Percentiles rank a stretch among this genome's conserved stretches.
Evolutionary conservation across 768 basidiomycete species (phyloP).

Genomic region (Terana coerulea): DNA sequence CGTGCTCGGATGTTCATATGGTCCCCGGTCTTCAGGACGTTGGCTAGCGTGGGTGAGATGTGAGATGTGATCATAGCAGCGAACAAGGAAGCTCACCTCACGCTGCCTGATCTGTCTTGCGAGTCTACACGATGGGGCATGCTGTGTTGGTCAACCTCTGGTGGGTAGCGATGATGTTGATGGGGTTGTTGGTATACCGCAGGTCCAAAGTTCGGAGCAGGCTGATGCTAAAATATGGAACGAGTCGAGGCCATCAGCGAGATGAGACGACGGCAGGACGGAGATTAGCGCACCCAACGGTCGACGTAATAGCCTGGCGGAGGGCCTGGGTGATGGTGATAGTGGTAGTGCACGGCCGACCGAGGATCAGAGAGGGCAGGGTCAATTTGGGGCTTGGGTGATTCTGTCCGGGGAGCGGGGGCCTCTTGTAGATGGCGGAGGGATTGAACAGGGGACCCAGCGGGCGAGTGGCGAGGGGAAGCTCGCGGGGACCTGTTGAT

Average conservation of each 20-base stretch:
- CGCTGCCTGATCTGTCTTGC: conserved; percentile 24
- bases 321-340: conserved; percentile 3
- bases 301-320: conserved; percentile 6
- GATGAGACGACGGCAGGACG: not conserved
- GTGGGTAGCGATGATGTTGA: conserved; percentile 16
- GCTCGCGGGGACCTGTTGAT: conserved; percentile 9
- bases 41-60: conserved; percentile 22
- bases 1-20: conserved; percentile 32
- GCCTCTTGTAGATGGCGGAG: conserved; percentile 8
- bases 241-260: not conserved
- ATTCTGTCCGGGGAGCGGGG: not conserved
- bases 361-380: not conserved
- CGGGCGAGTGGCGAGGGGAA: conserved; percentile 8
- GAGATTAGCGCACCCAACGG: conserved; percentile 12
- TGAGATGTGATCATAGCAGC: conserved; percentile 21
- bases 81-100: conserved; percentile 31
- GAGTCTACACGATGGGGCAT: conserved; percentile 55
- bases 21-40: conserved; percentile 36
- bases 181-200: conserved; percentile 15
- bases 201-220: not conserved
- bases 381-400: not conserved
- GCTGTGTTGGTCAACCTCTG: conserved; percentile 17
- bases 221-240: conserved; percentile 3
- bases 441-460: conserved; percentile 8
- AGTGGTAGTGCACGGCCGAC: not conserved